phyloP scores from a whole-genome alignment of 83 land plant genomes.

The Picea abies region DNA sequence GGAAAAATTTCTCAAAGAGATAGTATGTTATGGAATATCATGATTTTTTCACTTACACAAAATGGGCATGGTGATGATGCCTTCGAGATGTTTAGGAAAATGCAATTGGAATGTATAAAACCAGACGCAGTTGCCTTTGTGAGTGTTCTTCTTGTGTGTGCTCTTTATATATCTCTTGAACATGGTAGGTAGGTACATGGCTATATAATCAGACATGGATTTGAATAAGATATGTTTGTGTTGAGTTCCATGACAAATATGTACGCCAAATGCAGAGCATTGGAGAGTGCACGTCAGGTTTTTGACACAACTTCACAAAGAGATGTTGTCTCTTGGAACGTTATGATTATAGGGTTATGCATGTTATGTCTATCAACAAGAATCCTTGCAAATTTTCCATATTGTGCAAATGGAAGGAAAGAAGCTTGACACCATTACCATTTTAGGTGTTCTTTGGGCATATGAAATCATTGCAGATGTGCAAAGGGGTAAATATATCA shows the following conservation, averaged over 20 bases:
- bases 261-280: neutral
- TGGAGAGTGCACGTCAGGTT: slow-evolving; percentile 20
- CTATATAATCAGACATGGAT: neutral
- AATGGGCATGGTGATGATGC: too few relatives aligned
- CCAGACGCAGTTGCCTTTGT: neutral
- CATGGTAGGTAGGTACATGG: neutral
- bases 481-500: too few relatives aligned
- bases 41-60: too few relatives aligned
- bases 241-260: neutral
- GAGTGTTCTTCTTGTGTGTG: neutral
- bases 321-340: slow-evolving; percentile 13
- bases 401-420: slow-evolving; percentile 37
- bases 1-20: too few relatives aligned
- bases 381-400: slow-evolving; percentile 39
- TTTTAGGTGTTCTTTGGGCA: slow-evolving; percentile 21
- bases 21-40: too few relatives aligned
- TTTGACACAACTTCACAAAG: slow-evolving; percentile 40
- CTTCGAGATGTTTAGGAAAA: too few relatives aligned
- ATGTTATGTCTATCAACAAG: slow-evolving; percentile 26
- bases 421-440: slow-evolving; percentile 45
- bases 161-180: too few relatives aligned
- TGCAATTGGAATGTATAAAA: too few relatives aligned
- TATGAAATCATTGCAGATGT: too few relatives aligned
- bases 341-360: slow-evolving; percentile 27
- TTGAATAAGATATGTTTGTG: neutral